A percentile compares a stretch with the other conserved stretches of the same genome.
These are phyloP conservation scores for Dendrocalamus latiflorus DNA, from an alignment of 202 grass and related monocot genomes.

Conservation along the genomic window DNA sequence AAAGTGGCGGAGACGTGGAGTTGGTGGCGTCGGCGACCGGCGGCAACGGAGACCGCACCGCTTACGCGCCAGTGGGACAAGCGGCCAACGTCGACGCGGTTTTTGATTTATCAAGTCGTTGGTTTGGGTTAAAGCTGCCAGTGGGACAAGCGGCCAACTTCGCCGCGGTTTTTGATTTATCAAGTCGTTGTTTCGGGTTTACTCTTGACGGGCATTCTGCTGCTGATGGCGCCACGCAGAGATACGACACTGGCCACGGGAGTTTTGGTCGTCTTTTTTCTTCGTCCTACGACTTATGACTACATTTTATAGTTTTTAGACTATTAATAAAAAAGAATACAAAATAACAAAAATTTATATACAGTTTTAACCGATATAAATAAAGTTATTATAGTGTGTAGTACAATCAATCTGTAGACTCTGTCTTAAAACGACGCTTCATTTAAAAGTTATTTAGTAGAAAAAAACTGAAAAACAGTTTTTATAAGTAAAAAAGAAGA, in stretches of 20 bases:
- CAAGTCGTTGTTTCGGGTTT: background rate
- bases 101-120: background rate
- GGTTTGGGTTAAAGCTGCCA: background rate
- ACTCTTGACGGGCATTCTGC: background rate
- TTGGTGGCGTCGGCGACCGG: background rate
- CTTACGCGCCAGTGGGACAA: background rate
- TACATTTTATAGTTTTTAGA: too few relatives aligned
- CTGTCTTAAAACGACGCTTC: too few relatives aligned
- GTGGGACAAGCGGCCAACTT: background rate
- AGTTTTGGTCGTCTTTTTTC: background rate
- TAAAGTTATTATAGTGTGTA: too few relatives aligned
- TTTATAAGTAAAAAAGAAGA: too few relatives aligned
- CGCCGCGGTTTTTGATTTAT: background rate
- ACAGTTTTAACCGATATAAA: too few relatives aligned
- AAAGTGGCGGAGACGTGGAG: conserved; percentile 22
- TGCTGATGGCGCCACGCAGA: background rate
- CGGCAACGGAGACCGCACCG: too few relatives aligned
- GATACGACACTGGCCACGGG: background rate
- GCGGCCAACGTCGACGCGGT: background rate
- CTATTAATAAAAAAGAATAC: too few relatives aligned
- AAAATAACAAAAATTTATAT: rapidly evolving
- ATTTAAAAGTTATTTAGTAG: too few relatives aligned
- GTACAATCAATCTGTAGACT: too few relatives aligned
- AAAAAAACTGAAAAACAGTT: too few relatives aligned
- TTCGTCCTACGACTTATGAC: too few relatives aligned